phyloP scores from a whole-genome alignment of 805 yeast species.

The Crinitomyces ghanaensis region DNA sequence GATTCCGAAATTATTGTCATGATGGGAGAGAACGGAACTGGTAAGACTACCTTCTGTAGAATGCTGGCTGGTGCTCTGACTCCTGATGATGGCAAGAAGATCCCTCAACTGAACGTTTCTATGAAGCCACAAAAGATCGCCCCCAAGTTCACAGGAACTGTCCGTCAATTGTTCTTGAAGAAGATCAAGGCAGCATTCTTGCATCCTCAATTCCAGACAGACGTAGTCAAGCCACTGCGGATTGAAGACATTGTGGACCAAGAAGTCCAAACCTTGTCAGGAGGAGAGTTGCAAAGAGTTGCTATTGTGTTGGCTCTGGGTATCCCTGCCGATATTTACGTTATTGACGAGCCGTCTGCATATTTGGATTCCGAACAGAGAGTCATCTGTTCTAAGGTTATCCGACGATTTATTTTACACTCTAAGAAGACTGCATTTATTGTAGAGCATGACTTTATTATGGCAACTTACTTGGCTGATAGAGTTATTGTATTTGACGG shows the following conservation, averaged over 20 bases:
- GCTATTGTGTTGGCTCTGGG: conserved; percentile 95
- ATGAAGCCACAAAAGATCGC: conserved; percentile 99
- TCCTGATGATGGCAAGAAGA: conserved; percentile 70
- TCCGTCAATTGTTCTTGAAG: conserved; percentile 92
- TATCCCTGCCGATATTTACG: conserved; percentile 86
- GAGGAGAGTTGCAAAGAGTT: conserved; percentile 99
- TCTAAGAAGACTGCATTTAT: conserved; percentile 97
- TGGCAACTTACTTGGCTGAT: conserved; percentile 99
- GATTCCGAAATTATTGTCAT: conserved; percentile 95
- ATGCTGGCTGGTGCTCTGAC: conserved; percentile 85
- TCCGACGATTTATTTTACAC: conserved; percentile 91
- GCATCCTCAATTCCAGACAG: conserved; percentile 96
- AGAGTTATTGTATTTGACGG: conserved; percentile 98
- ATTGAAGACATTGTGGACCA: conserved; percentile 94
- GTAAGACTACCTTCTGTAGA: conserved; percentile 96
- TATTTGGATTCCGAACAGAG: conserved; percentile 99
- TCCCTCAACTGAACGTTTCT: conserved; percentile 83
- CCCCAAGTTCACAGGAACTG: conserved; percentile 97
- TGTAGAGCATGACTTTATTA: conserved; percentile 99
- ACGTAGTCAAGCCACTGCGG: conserved; percentile 89
- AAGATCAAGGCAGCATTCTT: conserved; percentile 89
- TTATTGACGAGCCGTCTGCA: conserved; percentile 98
- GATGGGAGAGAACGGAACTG: conserved; percentile 99
- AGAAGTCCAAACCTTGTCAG: conserved; percentile 94
- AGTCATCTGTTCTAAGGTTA: conserved; percentile 96